phyloP scores from a whole-genome alignment of 2,329 filamentous ascomycete species.

The Trichoderma endophyticum region DNA sequence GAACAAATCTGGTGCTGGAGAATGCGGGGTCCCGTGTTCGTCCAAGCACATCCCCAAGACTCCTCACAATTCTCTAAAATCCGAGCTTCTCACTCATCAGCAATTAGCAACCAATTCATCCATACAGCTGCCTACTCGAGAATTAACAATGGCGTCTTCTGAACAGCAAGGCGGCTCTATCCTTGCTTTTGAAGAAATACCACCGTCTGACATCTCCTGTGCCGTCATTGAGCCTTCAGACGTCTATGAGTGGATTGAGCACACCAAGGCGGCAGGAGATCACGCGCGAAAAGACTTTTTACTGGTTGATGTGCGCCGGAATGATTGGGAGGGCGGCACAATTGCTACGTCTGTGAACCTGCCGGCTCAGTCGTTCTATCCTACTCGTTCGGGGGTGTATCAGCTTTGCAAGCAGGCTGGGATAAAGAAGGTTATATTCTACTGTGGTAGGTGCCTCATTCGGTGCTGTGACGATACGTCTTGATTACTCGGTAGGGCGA shows the following conservation, averaged over 20 bases:
- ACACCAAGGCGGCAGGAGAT: constrained; percentile 29
- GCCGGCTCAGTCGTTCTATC: constrained; percentile 53
- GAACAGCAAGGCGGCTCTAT: background rate
- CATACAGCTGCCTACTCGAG: rapidly evolving
- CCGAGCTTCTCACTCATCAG: background rate
- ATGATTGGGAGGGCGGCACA: constrained; percentile 57
- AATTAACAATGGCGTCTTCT: background rate
- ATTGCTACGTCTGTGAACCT: constrained; percentile 57
- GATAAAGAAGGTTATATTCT: constrained; percentile 50
- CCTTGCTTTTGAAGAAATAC: constrained; percentile 24
- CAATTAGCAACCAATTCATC: background rate
- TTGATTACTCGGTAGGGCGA: background rate
- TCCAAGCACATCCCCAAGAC: background rate
- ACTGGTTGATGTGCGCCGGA: constrained; percentile 52
- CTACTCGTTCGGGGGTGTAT: constrained; percentile 46
- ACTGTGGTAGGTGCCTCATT: constrained; percentile 44
- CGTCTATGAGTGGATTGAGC: constrained; percentile 39
- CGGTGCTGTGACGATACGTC: background rate
- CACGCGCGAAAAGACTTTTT: constrained; percentile 38
- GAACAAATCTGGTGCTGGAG: background rate
- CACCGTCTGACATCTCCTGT: constrained; percentile 41
- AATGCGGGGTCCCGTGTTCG: constrained; percentile 2
- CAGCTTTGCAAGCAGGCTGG: constrained; percentile 49
- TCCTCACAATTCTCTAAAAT: background rate
- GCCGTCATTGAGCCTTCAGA: constrained; percentile 38